These are phyloP conservation scores for Hypocreales sp. DNA, from an alignment of 2,329 filamentous ascomycete species.

Conservation along the genomic window DNA sequence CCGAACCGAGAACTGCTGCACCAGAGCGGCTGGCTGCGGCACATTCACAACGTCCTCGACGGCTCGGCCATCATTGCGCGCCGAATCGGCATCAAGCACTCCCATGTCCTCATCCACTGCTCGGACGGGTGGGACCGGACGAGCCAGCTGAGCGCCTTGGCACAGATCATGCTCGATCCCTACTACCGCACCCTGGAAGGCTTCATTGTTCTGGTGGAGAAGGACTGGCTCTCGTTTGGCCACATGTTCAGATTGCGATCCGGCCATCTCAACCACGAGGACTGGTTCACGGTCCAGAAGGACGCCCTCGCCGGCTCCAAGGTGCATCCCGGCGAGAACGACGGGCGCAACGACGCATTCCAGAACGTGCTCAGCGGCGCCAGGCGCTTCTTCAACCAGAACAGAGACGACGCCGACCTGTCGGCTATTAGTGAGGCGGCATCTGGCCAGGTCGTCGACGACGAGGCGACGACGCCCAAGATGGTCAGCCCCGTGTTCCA, in stretches of 20 bases:
- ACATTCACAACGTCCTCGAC: conserved; percentile 71
- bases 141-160: conserved; percentile 79
- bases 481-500: conserved; percentile 96
- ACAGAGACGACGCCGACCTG: conserved; percentile 44
- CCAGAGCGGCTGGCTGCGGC: conserved; percentile 82
- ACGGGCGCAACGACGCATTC: conserved; percentile 55
- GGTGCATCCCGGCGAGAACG: conserved; percentile 45
- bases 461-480: conserved; percentile 63
- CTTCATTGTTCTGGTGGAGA: conserved; percentile 88
- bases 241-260: conserved; percentile 95
- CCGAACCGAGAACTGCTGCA: conserved; percentile 68
- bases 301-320: conserved; percentile 54
- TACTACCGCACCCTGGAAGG: conserved; percentile 90
- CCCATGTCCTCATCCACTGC: conserved; percentile 91
- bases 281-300: conserved; percentile 83
- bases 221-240: conserved; percentile 95
- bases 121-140: conserved; percentile 98
- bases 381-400: conserved; percentile 75
- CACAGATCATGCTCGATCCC: conserved; percentile 87
- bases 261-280: conserved; percentile 75
- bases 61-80: conserved; percentile 73
- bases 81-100: conserved; percentile 82
- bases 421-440: conserved; percentile 29
- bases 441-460: conserved; percentile 26
- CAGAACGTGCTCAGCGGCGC: conserved; percentile 79